These are phyloP conservation scores for Hydnomerulius pinastri DNA, from an alignment of 768 basidiomycete genomes.

Conservation along the genomic window DNA sequence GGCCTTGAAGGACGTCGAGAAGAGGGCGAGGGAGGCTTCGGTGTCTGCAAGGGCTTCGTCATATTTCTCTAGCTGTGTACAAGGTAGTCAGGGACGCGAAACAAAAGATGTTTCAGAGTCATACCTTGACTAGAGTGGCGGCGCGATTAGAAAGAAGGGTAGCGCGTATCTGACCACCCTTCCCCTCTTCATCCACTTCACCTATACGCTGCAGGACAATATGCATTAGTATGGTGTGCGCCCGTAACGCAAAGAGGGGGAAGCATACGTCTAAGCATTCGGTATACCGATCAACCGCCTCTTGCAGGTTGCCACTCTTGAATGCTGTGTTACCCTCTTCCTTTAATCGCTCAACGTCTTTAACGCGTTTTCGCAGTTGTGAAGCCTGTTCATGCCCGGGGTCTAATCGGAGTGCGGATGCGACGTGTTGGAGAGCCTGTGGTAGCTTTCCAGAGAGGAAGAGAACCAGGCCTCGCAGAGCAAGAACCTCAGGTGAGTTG, in stretches of 20 bases:
- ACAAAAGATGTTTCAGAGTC: not conserved
- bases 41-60: slow-evolving; percentile 74
- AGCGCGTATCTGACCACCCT: slow-evolving; percentile 80
- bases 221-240: not conserved
- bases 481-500: slow-evolving; percentile 78
- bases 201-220: slow-evolving; percentile 58
- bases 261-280: slow-evolving; percentile 66
- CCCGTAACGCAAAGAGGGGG: not conserved
- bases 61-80: slow-evolving; percentile 56
- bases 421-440: slow-evolving; percentile 69
- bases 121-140: slow-evolving; percentile 75
- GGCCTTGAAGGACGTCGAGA: slow-evolving; percentile 77
- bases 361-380: slow-evolving; percentile 73
- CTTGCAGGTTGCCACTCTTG: slow-evolving; percentile 56
- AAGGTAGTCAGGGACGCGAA: slow-evolving; percentile 8
- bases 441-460: slow-evolving; percentile 73
- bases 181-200: slow-evolving; percentile 65
- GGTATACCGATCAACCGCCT: slow-evolving; percentile 69
- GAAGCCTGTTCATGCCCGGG: slow-evolving; percentile 74
- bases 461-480: slow-evolving; percentile 75
- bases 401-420: slow-evolving; percentile 73
- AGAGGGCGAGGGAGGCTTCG: slow-evolving; percentile 61
- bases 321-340: slow-evolving; percentile 84
- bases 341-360: slow-evolving; percentile 79
- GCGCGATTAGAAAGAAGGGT: slow-evolving; percentile 84